These are phyloP conservation scores for Marasmius tenuissimus DNA, from an alignment of 1,284 basidiomycete species.

Conservation along the genomic window DNA sequence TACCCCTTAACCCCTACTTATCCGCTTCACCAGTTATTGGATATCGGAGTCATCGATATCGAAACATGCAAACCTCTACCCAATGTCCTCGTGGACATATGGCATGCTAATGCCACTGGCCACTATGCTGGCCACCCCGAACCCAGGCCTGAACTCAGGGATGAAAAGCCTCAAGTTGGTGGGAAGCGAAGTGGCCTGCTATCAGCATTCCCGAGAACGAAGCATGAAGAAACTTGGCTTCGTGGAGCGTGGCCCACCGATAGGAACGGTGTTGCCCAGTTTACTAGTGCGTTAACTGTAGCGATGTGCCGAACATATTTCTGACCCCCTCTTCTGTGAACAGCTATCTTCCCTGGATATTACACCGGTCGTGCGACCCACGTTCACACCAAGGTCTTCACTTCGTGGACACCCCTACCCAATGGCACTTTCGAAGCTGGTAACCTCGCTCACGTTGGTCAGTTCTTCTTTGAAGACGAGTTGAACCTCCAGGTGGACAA, in stretches of 20 bases:
- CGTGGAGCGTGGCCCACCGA: conserved; percentile 71
- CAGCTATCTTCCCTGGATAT: conserved; percentile 69
- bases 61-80: conserved; percentile 70
- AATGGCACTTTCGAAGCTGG: conserved; percentile 40
- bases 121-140: conserved; percentile 51
- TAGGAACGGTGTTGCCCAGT: conserved; percentile 63
- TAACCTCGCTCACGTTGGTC: conserved; percentile 54
- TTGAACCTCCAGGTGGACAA: conserved; percentile 50
- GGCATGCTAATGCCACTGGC: conserved; percentile 60
- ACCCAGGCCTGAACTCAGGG: conserved; percentile 36
- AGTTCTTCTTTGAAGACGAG: conserved; percentile 67
- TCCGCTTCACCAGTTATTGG: conserved; percentile 39
- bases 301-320: neutral
- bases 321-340: neutral
- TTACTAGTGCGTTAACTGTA: conserved; percentile 40
- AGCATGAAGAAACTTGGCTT: conserved; percentile 50
- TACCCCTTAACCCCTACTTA: neutral
- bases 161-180: conserved; percentile 44
- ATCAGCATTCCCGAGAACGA: conserved; percentile 39
- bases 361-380: conserved; percentile 55
- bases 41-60: conserved; percentile 75
- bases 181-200: conserved; percentile 42
- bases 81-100: conserved; percentile 72
- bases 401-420: conserved; percentile 30
- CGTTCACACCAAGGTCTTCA: conserved; percentile 53